phyloP scores from a whole-genome alignment of 2,329 filamentous ascomycete genomes.

The Penicillium sp. region DNA sequence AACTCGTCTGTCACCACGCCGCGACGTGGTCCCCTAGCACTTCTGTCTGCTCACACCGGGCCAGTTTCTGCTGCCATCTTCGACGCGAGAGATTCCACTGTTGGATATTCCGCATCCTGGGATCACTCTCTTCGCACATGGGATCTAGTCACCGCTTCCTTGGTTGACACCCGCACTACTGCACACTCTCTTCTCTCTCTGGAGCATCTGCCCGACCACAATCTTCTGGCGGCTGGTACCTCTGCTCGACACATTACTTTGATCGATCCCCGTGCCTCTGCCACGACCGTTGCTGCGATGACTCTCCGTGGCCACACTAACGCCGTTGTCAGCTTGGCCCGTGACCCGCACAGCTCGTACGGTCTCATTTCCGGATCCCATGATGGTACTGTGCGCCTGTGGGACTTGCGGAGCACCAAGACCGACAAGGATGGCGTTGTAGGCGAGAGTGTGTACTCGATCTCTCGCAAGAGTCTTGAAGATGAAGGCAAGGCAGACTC shows the following conservation, averaged over 20 bases:
- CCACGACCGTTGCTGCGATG: conserved; percentile 78
- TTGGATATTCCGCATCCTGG: conserved; percentile 88
- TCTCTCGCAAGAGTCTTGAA: conserved; percentile 74
- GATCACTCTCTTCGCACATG: conserved; percentile 91
- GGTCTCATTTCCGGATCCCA: conserved; percentile 87
- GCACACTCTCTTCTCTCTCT: conserved; percentile 82
- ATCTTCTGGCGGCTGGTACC: conserved; percentile 74
- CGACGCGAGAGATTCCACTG: conserved; percentile 80
- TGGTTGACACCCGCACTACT: conserved; percentile 82
- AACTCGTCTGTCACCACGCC: conserved; percentile 61
- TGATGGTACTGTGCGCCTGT: conserved; percentile 89
- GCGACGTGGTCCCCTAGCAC: conserved; percentile 77
- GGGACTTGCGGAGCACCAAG: conserved; percentile 79
- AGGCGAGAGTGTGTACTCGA: conserved; percentile 75
- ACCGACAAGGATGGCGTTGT: conserved; percentile 62
- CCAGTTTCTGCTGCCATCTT: conserved; percentile 82
- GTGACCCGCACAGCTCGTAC: conserved; percentile 71
- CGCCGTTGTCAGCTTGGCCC: conserved; percentile 63
- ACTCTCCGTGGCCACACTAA: conserved; percentile 91
- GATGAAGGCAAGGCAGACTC: conserved; percentile 62
- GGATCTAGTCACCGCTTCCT: conserved; percentile 78
- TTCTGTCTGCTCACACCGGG: conserved; percentile 73
- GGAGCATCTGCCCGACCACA: conserved; percentile 69
- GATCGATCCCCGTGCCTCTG: conserved; percentile 84
- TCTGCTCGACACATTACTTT: conserved; percentile 86